Base-by-base conservation (phyloP, 2,329 filamentous ascomycete genomes). In the Diplodia scrobiculata region DNA sequence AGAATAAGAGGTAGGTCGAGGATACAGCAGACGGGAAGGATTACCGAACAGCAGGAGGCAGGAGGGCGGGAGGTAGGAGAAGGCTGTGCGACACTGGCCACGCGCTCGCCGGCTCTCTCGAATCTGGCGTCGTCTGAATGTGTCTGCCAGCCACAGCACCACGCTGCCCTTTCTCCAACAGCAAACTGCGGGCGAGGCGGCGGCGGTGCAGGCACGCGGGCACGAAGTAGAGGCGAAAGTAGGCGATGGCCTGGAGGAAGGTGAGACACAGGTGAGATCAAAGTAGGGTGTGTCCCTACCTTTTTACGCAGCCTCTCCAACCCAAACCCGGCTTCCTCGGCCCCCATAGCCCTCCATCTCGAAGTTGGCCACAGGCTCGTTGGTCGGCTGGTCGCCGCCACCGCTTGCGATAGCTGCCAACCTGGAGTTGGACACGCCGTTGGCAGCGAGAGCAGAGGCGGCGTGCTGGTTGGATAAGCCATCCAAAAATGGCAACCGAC, bases 211-310 rank as follows among this genome's bases (percentile, higher is more conserved):
- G 36, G 41, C 32, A 47, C 17, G 34, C 34, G 45, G 45, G 58
- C 41, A 62, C 9, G 7, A 10, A 11, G 9, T 36, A 11, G 34
- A 36, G 34, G 34, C 27, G 45, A 21, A 50, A 62, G 34, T 60
- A 60, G 55, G 55, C 17, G n/a, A 5, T 13, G n/a, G 27, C 25
- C 19, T 29, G 38, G 45, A 36, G 45, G 3, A 5, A 48, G n/a
- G 55, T 60, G 55, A 60, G 55, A 60, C 55, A 50, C 2, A 51
- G 27, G 58, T 50, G n/a, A 50, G 58, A 36, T 36, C 41, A 13
- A 62, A 62, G 58, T 62, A 62, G 58, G 58, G 58, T 21, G 58
- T 45, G 58, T 62, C 58, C 58, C 58, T 62, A 62, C 58, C 45
- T 47, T 47, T 60, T 25, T 62, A 27, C 45, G 45, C 41, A 21